Percentiles rank a stretch among this genome's conserved stretches.
Conservation (phyloP, 495 filamentous ascomycete species). For the Talaromyces liani region DNA sequence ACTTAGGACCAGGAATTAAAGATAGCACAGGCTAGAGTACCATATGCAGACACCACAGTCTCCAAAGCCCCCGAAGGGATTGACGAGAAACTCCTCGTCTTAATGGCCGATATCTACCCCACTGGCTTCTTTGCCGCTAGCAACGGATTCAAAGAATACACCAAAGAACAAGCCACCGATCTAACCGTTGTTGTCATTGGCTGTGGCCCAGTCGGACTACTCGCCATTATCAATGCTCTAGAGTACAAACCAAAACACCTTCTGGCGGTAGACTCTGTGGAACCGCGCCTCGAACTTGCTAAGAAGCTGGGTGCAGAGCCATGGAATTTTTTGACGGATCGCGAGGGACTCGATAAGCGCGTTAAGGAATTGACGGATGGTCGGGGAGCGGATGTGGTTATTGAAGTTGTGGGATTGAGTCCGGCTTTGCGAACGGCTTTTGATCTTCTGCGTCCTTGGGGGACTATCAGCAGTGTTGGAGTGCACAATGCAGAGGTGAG, state of each 20-base stretch:
- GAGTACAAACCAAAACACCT: constrained; percentile 75
- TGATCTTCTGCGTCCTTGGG: constrained; percentile 82
- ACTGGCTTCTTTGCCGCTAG: constrained; percentile 87
- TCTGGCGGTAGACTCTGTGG: constrained; percentile 79
- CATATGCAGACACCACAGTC: constrained; percentile 75
- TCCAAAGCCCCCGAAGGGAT: constrained; percentile 71
- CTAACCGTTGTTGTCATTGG: constrained; percentile 77
- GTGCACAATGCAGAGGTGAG: constrained; percentile 83
- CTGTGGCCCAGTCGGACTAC: constrained; percentile 84
- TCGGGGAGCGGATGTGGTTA: constrained; percentile 80
- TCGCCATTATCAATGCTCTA: constrained; percentile 75
- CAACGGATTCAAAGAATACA: constrained; percentile 69
- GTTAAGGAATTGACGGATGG: constrained; percentile 74
- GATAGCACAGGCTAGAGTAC: constrained; percentile 55
- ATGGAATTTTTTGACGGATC: constrained; percentile 69
- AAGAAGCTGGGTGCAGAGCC: constrained; percentile 75
- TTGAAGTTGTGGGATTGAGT: constrained; percentile 86
- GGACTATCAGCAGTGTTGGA: constrained; percentile 79
- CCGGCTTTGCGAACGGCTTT: constrained; percentile 77
- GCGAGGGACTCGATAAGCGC: constrained; percentile 57
- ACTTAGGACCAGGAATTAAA: neutral
- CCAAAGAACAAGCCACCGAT: constrained; percentile 52
- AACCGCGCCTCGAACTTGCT: constrained; percentile 70
- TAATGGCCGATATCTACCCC: constrained; percentile 81
- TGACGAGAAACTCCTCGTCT: constrained; percentile 68